Evolutionary conservation across 2,329 filamentous ascomycete genomes (phyloP).

Genomic region (Nemania abortiva): DNA sequence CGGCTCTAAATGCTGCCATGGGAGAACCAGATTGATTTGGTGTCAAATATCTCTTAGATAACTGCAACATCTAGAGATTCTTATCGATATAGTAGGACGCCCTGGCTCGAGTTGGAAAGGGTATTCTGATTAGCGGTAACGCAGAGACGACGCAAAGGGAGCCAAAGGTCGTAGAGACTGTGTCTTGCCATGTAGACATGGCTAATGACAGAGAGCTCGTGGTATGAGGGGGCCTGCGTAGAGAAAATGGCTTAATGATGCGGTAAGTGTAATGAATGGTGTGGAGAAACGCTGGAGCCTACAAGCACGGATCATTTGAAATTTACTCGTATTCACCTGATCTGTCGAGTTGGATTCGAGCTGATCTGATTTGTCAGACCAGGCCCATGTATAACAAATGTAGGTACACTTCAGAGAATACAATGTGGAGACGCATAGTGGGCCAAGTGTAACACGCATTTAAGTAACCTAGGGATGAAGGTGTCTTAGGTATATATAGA

Average conservation of each 20-base stretch:
- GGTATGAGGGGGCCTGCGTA: background rate
- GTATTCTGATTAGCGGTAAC: conserved; percentile 43
- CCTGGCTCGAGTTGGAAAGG: conserved; percentile 39
- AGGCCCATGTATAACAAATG: too few relatives aligned
- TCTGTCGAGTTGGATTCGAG: too few relatives aligned
- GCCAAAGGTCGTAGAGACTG: conserved; percentile 38
- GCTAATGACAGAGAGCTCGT: background rate
- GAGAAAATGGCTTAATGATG: background rate
- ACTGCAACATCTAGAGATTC: conserved; percentile 41
- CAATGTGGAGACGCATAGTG: too few relatives aligned
- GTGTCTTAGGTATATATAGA: too few relatives aligned
- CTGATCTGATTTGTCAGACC: too few relatives aligned
- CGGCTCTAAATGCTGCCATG: conserved; percentile 38
- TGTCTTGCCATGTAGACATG: conserved; percentile 20
- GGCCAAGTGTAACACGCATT: too few relatives aligned
- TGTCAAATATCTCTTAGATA: conserved; percentile 39
- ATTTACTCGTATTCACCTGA: too few relatives aligned
- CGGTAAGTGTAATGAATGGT: background rate
- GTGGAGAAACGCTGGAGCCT: too few relatives aligned
- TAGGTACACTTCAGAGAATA: too few relatives aligned
- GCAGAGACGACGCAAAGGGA: conserved; percentile 42
- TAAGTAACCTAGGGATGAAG: too few relatives aligned
- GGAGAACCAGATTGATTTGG: conserved; percentile 41
- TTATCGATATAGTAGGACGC: conserved; percentile 45
- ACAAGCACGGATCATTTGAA: too few relatives aligned